Evolutionary conservation across 129 eudicot genomes (phyloP).

Genomic region (Helianthus tuberosus): DNA sequence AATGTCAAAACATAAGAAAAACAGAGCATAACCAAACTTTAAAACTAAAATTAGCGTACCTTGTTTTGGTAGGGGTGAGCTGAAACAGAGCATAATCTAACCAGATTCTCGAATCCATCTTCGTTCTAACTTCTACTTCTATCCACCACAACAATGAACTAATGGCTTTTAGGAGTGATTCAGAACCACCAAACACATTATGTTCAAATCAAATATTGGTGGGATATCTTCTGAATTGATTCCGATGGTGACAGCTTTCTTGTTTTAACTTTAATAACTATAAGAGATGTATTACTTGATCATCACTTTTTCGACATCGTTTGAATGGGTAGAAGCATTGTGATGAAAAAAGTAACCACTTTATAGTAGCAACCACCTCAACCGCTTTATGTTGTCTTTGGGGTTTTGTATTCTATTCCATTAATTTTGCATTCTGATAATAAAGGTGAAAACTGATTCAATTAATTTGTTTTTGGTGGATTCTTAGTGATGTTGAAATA

Average conservation of each 20-base stretch:
- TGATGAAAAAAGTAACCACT: constrained; percentile 11
- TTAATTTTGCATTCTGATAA: constrained; percentile 38
- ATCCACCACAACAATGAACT: constrained; percentile 17
- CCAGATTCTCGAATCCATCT: constrained; percentile 62
- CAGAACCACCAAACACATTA: constrained; percentile 14
- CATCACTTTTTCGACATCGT: constrained; percentile 24
- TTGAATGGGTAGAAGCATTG: constrained; percentile 26
- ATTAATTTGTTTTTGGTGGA: constrained; percentile 22
- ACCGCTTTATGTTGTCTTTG: no score
- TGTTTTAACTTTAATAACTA: no score
- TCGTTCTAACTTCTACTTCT: constrained; percentile 14
- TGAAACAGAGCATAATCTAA: constrained; percentile 83
- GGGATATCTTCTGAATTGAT: constrained; percentile 16
- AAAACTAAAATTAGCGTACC: constrained; percentile 37
- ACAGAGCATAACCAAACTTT: background rate
- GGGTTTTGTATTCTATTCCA: constrained; percentile 41
- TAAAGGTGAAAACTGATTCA: constrained; percentile 38
- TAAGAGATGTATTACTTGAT: no score
- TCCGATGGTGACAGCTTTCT: constrained; percentile 23
- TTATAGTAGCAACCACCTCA: constrained; percentile 34
- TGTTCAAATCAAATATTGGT: constrained; percentile 21
- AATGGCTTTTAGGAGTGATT: constrained; percentile 9
- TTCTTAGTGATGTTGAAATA: constrained; percentile 6
- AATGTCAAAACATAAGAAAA: background rate
- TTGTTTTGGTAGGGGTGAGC: constrained; percentile 93